phyloP scores from a whole-genome alignment of 257 asterid genomes.

The Scutellaria galericulata region DNA sequence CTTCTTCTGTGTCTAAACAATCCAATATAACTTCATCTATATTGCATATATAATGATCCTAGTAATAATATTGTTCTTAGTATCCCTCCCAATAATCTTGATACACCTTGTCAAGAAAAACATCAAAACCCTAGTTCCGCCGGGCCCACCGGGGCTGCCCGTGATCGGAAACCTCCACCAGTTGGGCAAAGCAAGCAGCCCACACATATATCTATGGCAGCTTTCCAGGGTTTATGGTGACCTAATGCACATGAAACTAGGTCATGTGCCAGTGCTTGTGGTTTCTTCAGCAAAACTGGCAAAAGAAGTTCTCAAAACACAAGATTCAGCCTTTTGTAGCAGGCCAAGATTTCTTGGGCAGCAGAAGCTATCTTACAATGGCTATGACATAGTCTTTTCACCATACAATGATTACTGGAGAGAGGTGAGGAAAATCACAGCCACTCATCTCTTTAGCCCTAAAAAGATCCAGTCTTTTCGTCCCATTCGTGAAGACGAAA shows the following conservation, averaged over 20 bases:
- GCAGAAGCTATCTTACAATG: neutral
- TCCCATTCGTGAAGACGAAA: neutral
- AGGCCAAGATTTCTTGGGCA: constrained; percentile 14
- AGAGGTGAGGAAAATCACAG: neutral
- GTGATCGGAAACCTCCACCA: constrained; percentile 7
- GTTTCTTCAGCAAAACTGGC: constrained; percentile 4
- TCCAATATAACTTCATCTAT: too few species aligned
- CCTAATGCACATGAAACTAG: constrained; percentile 19
- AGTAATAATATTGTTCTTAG: too few species aligned
- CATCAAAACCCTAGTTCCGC: neutral
- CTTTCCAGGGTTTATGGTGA: neutral
- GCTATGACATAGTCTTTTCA: constrained; percentile 16
- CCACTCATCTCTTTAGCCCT: neutral
- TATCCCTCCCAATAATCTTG: too few species aligned
- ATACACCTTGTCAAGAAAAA: neutral
- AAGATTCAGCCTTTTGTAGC: constrained; percentile 19
- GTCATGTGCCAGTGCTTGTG: neutral
- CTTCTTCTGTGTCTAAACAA: too few species aligned
- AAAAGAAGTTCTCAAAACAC: constrained; percentile 25
- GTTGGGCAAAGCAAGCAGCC: neutral
- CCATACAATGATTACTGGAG: constrained; percentile 8
- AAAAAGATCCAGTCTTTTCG: neutral
- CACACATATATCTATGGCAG: neutral
- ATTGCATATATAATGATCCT: too few species aligned
- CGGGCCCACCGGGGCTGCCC: neutral